Conservation (phyloP, 2,329 filamentous ascomycete species). For the Neonectria faginata region DNA sequence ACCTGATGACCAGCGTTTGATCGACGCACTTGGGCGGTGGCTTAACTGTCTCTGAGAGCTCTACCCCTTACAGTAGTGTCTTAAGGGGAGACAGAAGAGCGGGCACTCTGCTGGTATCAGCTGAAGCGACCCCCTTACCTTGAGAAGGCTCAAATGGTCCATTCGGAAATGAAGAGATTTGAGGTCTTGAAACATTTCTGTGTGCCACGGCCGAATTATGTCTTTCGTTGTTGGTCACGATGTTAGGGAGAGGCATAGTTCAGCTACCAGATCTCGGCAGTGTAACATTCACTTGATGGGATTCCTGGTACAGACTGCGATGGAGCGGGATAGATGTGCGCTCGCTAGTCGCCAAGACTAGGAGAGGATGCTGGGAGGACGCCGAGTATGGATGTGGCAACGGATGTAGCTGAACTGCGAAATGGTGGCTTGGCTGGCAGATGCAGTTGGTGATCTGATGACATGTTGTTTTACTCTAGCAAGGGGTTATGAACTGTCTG, state of each 20-base stretch:
- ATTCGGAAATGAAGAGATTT: too few relatives aligned
- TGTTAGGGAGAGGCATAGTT: too few relatives aligned
- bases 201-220: not conserved
- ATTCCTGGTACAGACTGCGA: not conserved
- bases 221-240: too few relatives aligned
- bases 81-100: not conserved
- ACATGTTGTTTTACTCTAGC: not conserved
- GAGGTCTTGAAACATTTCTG: not conserved
- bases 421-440: not conserved
- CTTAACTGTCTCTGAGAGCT: not conserved
- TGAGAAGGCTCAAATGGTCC: not conserved
- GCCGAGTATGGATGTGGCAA: not conserved
- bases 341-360: not conserved
- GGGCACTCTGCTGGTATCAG: not conserved
- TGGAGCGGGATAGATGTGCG: not conserved
- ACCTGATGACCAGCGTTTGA: not conserved
- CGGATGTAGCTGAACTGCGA: not conserved
- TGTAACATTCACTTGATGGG: not conserved
- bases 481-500: not conserved
- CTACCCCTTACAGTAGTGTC: not conserved
- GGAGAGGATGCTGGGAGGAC: not conserved
- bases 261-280: not conserved
- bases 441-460: not conserved
- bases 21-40: not conserved
- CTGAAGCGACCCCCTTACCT: not conserved